A percentile compares a stretch with the other conserved stretches of the same genome.
Conservation (phyloP, 2,329 filamentous ascomycete species). For the Aspergillus chevalieri region DNA sequence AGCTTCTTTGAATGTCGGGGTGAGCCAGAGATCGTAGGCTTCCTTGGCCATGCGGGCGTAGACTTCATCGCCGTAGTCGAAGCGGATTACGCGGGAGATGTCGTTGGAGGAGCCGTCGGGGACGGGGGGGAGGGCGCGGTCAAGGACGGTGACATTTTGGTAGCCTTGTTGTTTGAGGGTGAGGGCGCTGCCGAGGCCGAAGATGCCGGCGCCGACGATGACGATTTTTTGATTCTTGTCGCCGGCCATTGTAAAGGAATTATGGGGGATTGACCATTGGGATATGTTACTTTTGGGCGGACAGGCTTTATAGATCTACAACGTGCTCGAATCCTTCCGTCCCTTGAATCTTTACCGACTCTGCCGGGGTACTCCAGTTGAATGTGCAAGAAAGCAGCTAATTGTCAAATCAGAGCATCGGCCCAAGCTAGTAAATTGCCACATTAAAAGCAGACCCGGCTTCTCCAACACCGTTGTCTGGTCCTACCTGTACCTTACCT, state of each 20-base stretch:
- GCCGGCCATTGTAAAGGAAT: conserved; percentile 5
- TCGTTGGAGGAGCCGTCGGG: conserved; percentile 36
- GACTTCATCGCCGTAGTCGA: conserved; percentile 66
- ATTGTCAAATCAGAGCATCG: too few species aligned
- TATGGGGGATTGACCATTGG: too few species aligned
- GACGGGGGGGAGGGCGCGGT: conserved; percentile 29
- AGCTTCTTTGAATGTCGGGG: conserved; percentile 29
- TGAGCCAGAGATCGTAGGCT: conserved; percentile 61
- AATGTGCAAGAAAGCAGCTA: too few species aligned
- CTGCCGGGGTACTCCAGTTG: too few species aligned
- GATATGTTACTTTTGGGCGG: too few species aligned
- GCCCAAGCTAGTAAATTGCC: too few species aligned
- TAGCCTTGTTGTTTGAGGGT: conserved; percentile 20
- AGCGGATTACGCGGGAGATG: conserved; percentile 34
- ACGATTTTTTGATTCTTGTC: conserved; percentile 19
- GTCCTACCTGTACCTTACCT: too few species aligned
- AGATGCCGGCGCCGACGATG: conserved; percentile 23
- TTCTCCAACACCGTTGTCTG: too few species aligned
- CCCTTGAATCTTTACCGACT: too few species aligned
- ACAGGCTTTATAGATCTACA: too few species aligned
- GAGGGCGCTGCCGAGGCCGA: conserved; percentile 22
- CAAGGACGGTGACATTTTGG: conserved; percentile 24
- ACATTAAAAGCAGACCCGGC: too few species aligned
- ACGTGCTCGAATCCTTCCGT: too few species aligned
- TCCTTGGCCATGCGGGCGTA: conserved; percentile 66